These are phyloP conservation scores for Phytopythium delawarense DNA, from an alignment of 352 stramenopile genomes.

Conservation along the genomic window DNA sequence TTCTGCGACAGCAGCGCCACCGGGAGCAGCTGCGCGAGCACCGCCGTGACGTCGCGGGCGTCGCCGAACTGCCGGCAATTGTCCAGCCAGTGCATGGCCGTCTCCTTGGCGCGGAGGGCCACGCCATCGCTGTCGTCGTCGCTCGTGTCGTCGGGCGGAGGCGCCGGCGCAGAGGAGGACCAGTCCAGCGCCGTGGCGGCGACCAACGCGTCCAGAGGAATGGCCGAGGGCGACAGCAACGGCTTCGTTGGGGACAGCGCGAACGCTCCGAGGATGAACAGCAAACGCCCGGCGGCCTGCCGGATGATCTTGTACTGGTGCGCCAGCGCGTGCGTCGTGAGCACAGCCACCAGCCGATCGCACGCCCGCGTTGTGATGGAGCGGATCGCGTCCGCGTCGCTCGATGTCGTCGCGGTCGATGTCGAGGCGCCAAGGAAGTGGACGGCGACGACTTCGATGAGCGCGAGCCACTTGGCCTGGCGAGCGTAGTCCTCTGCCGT, in stretches of 20 bases:
- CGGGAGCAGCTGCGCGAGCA: slow-evolving; percentile 49
- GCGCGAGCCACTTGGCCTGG: slow-evolving; percentile 69
- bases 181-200: slow-evolving; percentile 1
- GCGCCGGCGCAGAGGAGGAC: not conserved
- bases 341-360: slow-evolving; percentile 14
- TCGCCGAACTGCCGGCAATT: slow-evolving; percentile 51
- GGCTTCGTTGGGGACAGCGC: not conserved
- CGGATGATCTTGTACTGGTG: slow-evolving; percentile 84
- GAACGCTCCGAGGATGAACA: slow-evolving; percentile 41
- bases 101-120: slow-evolving; percentile 51
- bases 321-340: slow-evolving; percentile 33
- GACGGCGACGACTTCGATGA: slow-evolving; percentile 48
- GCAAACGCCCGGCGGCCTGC: slow-evolving; percentile 46
- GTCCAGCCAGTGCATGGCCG: slow-evolving; percentile 63
- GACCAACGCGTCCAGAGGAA: slow-evolving; percentile 9
- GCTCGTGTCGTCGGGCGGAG: not conserved
- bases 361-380: slow-evolving; percentile 8
- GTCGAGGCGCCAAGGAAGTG: slow-evolving; percentile 27
- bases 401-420: slow-evolving; percentile 8
- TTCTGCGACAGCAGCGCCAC: slow-evolving; percentile 67
- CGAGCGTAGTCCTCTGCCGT: slow-evolving; percentile 63
- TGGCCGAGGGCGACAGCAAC: not conserved
- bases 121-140: slow-evolving; percentile 4
- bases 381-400: not conserved
- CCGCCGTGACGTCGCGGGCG: slow-evolving; percentile 28